These are phyloP conservation scores for Lachancea nothofagi DNA, from an alignment of 805 yeast species.

Conservation along the genomic window DNA sequence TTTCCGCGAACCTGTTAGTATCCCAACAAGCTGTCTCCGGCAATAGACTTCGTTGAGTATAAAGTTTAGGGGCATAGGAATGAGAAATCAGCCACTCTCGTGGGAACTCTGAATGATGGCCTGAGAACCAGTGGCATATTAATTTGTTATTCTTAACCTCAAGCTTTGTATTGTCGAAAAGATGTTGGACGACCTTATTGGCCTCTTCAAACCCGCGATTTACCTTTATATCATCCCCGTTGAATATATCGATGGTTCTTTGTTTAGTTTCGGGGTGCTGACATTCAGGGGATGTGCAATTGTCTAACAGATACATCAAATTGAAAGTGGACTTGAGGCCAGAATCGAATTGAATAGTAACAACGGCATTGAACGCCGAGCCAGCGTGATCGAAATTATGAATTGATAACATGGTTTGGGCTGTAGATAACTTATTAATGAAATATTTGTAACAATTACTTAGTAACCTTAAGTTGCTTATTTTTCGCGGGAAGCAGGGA, in stretches of 20 bases:
- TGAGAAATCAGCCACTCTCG: constrained; percentile 11
- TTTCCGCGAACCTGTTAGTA: constrained; percentile 5
- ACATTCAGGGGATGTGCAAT: constrained; percentile 9
- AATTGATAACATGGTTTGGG: constrained; percentile 3
- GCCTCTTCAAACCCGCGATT: constrained; percentile 4
- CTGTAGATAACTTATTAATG: too few species aligned
- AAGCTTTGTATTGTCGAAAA: background rate
- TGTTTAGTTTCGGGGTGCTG: constrained; percentile 42
- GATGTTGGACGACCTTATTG: background rate
- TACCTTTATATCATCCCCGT: constrained; percentile 6
- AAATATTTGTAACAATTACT: too few species aligned
- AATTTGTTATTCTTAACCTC: constrained; percentile 1
- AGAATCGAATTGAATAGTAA: background rate
- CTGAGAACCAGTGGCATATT: constrained; percentile 9
- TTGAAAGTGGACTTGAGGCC: constrained; percentile 4
- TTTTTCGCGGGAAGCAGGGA: too few species aligned
- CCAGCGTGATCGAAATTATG: background rate
- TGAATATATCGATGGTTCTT: constrained; percentile 50
- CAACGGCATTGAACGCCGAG: constrained; percentile 1
- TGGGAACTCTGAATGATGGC: constrained; percentile 9
- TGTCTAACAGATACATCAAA: constrained; percentile 11
- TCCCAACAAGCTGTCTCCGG: constrained; percentile 9
- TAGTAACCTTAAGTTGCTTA: too few species aligned
- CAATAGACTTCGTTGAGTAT: background rate
- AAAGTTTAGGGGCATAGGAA: constrained; percentile 9